Percentiles rank a stretch among this genome's conserved stretches.
Evolutionary conservation across 768 basidiomycete species (phyloP).

Genomic region (Pisolithus albus): DNA sequence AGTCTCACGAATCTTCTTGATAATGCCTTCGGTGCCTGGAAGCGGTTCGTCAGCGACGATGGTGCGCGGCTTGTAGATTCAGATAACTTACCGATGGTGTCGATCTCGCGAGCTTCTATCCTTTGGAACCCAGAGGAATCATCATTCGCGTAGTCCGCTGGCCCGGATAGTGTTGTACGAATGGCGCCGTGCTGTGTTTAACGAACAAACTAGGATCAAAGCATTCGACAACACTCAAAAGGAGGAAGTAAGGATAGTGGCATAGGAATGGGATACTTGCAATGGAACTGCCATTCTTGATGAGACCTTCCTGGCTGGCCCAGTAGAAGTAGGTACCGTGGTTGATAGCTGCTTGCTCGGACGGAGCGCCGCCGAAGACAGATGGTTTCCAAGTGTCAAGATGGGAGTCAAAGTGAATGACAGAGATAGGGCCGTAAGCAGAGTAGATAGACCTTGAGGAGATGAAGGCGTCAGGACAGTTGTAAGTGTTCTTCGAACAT

Average conservation of each 20-base stretch:
- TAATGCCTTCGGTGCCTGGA: constrained; percentile 66
- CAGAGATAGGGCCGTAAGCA: constrained; percentile 72
- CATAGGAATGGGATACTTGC: constrained; percentile 53
- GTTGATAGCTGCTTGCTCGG: constrained; percentile 67
- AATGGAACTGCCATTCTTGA: constrained; percentile 73
- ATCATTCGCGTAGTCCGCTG: constrained; percentile 72
- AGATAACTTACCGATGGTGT: constrained; percentile 53
- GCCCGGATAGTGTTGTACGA: constrained; percentile 73
- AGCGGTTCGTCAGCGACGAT: not conserved
- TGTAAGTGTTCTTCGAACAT: not conserved
- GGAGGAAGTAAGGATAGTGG: constrained; percentile 9
- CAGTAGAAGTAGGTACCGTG: constrained; percentile 91
- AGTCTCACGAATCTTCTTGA: constrained; percentile 70
- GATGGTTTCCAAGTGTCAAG: constrained; percentile 74
- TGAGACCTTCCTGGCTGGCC: constrained; percentile 76
- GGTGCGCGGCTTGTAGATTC: not conserved
- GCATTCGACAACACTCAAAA: constrained; percentile 23
- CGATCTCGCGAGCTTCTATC: constrained; percentile 81
- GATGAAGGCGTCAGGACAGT: not conserved
- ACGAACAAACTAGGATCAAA: constrained; percentile 71
- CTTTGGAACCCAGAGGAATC: constrained; percentile 73
- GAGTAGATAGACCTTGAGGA: constrained; percentile 60
- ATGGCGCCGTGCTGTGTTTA: constrained; percentile 74
- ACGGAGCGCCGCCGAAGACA: constrained; percentile 69
- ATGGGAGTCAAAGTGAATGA: constrained; percentile 86